Evolutionary conservation across 257 asterid species (phyloP).

Genomic region (Forsythia viridissima): DNA sequence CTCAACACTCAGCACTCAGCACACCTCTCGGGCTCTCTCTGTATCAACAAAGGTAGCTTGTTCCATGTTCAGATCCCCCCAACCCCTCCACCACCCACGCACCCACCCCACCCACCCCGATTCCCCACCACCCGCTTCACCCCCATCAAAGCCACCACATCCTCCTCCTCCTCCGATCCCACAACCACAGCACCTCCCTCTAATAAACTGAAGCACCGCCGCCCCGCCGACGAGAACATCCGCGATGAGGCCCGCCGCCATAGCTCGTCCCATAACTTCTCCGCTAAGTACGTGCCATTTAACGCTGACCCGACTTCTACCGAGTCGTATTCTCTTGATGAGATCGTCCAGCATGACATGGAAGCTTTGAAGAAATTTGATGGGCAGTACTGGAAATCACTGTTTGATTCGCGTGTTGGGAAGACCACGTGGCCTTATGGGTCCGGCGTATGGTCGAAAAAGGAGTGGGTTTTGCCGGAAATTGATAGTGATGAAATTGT

Average conservation of each 20-base stretch:
- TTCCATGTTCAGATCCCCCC: not conserved
- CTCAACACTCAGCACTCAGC: not conserved
- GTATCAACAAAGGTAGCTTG: not conserved
- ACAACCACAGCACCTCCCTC: not conserved
- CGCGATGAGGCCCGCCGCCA: not conserved
- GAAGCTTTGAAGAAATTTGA: conserved; percentile 38
- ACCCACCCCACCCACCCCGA: not conserved
- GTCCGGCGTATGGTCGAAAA: conserved; percentile 48
- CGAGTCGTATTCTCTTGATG: conserved; percentile 34
- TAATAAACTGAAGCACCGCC: no score
- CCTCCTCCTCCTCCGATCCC: not conserved
- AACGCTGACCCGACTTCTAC: not conserved
- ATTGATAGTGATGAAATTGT: conserved; percentile 42
- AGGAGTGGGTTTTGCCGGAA: conserved; percentile 46
- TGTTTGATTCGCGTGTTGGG: conserved; percentile 43
- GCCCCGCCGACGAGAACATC: not conserved
- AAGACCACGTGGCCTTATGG: conserved; percentile 51
- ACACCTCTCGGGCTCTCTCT: not conserved
- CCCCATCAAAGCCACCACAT: not conserved
- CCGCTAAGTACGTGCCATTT: not conserved
- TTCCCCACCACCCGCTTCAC: not conserved
- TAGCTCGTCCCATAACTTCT: not conserved
- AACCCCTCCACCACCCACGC: not conserved
- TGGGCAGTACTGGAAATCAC: conserved; percentile 38
- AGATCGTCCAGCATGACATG: conserved; percentile 42